These are phyloP conservation scores for Candida nitratophila DNA, from an alignment of 805 yeast genomes.

Conservation along the genomic window DNA sequence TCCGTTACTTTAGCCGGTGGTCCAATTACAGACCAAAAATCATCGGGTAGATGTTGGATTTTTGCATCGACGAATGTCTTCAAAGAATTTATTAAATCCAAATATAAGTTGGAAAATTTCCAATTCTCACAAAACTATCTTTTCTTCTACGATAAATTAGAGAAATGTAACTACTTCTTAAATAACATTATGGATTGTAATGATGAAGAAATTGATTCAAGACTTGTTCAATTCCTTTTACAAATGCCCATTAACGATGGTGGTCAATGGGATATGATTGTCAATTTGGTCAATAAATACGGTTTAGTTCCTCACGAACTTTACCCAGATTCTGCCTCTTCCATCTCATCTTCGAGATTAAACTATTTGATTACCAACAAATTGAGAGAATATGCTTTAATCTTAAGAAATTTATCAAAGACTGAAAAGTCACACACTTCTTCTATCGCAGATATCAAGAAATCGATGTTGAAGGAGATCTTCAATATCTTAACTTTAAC, in stretches of 20 bases:
- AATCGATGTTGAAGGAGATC: slow-evolving; percentile 48
- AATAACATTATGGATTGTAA: slow-evolving; percentile 68
- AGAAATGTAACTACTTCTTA: slow-evolving; percentile 75
- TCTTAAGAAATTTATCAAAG: slow-evolving; percentile 45
- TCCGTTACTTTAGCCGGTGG: slow-evolving; percentile 43
- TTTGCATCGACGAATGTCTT: slow-evolving; percentile 79
- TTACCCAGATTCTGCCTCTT: slow-evolving; percentile 64
- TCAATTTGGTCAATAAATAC: slow-evolving; percentile 68
- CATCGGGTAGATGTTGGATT: slow-evolving; percentile 85
- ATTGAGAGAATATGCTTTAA: slow-evolving; percentile 71
- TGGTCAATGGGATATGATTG: slow-evolving; percentile 86
- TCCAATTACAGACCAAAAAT: slow-evolving; percentile 69
- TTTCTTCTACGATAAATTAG: slow-evolving; percentile 82
- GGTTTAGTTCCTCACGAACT: slow-evolving; percentile 72
- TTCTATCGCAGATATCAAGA: slow-evolving; percentile 19
- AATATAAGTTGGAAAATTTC: slow-evolving; percentile 57
- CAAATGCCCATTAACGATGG: slow-evolving; percentile 73
- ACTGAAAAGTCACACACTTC: slow-evolving; percentile 30
- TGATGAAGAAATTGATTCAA: slow-evolving; percentile 61
- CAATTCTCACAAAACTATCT: slow-evolving; percentile 77
- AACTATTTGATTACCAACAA: slow-evolving; percentile 64
- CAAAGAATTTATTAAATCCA: slow-evolving; percentile 56
- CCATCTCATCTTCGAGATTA: slow-evolving; percentile 47
- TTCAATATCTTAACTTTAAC: slow-evolving; percentile 62
- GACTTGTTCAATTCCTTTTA: slow-evolving; percentile 60